Base-by-base conservation (phyloP, 345 rosid species). In the Heritiera fomes region DNA sequence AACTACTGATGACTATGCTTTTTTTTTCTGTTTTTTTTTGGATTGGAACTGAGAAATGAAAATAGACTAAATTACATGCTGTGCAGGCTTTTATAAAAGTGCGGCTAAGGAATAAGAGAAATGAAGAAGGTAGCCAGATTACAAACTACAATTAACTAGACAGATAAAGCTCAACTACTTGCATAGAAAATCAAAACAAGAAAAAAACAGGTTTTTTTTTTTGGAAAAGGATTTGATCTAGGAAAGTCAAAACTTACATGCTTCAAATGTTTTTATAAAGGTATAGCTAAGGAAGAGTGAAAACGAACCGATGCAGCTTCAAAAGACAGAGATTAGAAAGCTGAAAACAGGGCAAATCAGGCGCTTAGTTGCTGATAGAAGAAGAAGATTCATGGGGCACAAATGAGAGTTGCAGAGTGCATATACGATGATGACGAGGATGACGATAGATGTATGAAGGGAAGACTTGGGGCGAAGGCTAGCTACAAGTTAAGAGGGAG, bases 51-150 rank as follows among this genome's bases (percentile, higher is more conserved):
- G 6, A 47, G 58, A 10, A 9, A 7, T 10, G 41, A 45, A 38
- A 66, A 28, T 7, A 46, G 5, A 11, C 23, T 71, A 61, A 80
- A 5, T 88, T 89, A 89, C 93, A 89, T 89, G 78, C 81, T 91
- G 80, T 47, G 76, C 32, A 81, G 82, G 85, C 40, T 90, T 91
- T 91, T 88, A 86, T 89, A 84, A 84, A 82, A 8, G 81, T 85
- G 43, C n/a, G 49, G 30, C 86, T 89, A 91, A 74, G 91, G 90
- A 87, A 84, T 52, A 47, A 53, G 56, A 63, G 53, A 73, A 23
- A 55, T 1, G 80, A 79, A 78, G 40, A 43, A 34, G 38, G 2
- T 71, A 86, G 80, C 90, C 91, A 88, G 87, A 3, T 49, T 84
- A 41, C 9, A 32, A 30, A 75, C 79, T 60, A 59, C 9, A 59